Percentiles rank a stretch among this genome's conserved stretches.
Conservation (phyloP, 345 rosid species). For the Linum usitatissimum region DNA sequence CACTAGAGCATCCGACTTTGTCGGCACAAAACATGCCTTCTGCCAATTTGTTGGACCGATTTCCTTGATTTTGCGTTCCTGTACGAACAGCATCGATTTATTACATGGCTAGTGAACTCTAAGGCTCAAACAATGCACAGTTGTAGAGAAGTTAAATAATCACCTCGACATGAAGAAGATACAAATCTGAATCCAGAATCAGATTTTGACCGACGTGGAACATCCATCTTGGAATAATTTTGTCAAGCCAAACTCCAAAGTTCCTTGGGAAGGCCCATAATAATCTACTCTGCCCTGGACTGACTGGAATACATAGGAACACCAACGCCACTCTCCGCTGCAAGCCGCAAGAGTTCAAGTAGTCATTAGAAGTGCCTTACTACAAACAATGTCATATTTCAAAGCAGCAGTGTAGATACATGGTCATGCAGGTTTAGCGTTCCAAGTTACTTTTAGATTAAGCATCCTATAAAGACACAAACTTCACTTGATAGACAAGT, state of each 20-base stretch:
- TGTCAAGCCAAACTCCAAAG: conserved; percentile 3
- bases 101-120: background rate
- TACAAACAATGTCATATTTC: no score
- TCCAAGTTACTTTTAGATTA: no score
- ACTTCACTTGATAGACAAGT: no score
- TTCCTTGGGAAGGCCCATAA: conserved; percentile 7
- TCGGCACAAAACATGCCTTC: background rate
- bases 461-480: no score
- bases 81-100: background rate
- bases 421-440: no score
- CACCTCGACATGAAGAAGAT: conserved; percentile 7
- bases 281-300: conserved; percentile 9
- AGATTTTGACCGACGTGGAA: conserved; percentile 1
- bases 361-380: background rate
- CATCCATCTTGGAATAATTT: conserved; percentile 4
- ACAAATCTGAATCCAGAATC: conserved; percentile 8
- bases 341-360: background rate
- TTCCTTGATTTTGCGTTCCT: conserved; percentile 8
- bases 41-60: conserved; percentile 7
- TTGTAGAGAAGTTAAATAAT: background rate
- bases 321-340: background rate
- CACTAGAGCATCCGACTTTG: background rate
- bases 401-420: no score
- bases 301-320: conserved; percentile 2
- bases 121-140: background rate